Conservation (phyloP, 345 rosid genomes). For the Raphanus sativus region DNA sequence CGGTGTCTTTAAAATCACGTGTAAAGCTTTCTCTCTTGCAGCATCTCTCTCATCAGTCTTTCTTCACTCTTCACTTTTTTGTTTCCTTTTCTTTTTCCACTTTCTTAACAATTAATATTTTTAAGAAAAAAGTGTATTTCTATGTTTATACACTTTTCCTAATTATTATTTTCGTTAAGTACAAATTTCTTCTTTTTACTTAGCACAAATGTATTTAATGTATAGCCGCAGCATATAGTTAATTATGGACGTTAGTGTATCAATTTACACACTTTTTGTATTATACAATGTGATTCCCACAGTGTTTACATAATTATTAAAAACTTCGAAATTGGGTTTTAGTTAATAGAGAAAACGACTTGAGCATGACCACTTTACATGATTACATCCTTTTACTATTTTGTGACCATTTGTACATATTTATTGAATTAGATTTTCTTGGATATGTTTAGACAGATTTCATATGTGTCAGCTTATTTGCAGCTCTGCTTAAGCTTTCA, state of each 20-base stretch:
- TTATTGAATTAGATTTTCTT: constrained; percentile 31
- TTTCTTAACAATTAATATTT: constrained; percentile 11
- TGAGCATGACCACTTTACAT: constrained; percentile 27
- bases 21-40: constrained; percentile 48
- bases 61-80: constrained; percentile 23
- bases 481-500: constrained; percentile 30
- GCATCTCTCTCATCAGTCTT: constrained; percentile 27
- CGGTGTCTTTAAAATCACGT: constrained; percentile 79
- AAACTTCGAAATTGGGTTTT: not conserved
- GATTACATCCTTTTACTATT: constrained; percentile 34
- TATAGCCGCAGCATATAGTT: not conserved
- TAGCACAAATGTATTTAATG: constrained; percentile 8
- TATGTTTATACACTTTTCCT: constrained; percentile 13
- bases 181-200: constrained; percentile 38
- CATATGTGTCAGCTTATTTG: constrained; percentile 35
- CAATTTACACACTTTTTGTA: not conserved
- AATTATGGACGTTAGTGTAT: constrained; percentile 9
- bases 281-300: not conserved
- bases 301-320: not conserved
- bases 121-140: not conserved
- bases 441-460: constrained; percentile 20
- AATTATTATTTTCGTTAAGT: constrained; percentile 20
- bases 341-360: constrained; percentile 33
- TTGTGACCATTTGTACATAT: constrained; percentile 27
- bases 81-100: not conserved